Conservation (phyloP, 768 basidiomycete species). For the Tremella fuciformis region DNA sequence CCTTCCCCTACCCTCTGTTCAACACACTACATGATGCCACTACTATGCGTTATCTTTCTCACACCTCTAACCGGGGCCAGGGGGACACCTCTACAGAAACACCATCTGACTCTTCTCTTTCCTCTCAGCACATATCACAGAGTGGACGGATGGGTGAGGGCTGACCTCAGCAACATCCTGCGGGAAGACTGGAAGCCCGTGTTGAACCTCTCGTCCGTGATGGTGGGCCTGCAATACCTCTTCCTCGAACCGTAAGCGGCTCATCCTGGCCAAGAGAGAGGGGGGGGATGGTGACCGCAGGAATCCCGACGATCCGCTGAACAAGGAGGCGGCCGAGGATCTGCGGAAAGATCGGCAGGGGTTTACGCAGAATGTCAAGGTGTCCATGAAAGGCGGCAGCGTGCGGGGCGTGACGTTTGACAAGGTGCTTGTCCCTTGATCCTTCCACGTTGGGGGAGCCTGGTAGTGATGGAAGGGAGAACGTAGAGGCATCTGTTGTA, state of each 20-base stretch:
- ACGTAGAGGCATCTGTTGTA: no score
- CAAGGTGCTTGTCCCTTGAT: slow-evolving; percentile 56
- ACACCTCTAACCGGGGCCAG: background rate
- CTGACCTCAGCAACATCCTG: slow-evolving; percentile 67
- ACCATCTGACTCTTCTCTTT: background rate
- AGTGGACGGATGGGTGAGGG: background rate
- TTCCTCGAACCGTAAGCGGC: slow-evolving; percentile 79
- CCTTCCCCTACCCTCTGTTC: background rate
- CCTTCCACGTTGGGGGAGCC: background rate
- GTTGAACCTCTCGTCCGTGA: slow-evolving; percentile 92
- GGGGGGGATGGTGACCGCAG: slow-evolving; percentile 18
- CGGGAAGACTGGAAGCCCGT: slow-evolving; percentile 99
- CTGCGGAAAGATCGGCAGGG: slow-evolving; percentile 80
- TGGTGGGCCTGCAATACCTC: slow-evolving; percentile 96
- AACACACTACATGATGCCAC: background rate
- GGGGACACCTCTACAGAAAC: background rate
- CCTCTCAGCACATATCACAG: background rate
- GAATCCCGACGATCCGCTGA: slow-evolving; percentile 95
- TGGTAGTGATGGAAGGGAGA: no score
- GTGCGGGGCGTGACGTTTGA: slow-evolving; percentile 79
- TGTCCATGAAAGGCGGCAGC: slow-evolving; percentile 74
- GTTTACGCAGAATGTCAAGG: slow-evolving; percentile 80
- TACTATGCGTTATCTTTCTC: no score
- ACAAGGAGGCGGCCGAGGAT: slow-evolving; percentile 97
- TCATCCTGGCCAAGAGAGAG: no score